Percentiles rank a stretch among this genome's conserved stretches.
phyloP scores from a whole-genome alignment of 345 rosid species.

The Ceriops zippeliana region DNA sequence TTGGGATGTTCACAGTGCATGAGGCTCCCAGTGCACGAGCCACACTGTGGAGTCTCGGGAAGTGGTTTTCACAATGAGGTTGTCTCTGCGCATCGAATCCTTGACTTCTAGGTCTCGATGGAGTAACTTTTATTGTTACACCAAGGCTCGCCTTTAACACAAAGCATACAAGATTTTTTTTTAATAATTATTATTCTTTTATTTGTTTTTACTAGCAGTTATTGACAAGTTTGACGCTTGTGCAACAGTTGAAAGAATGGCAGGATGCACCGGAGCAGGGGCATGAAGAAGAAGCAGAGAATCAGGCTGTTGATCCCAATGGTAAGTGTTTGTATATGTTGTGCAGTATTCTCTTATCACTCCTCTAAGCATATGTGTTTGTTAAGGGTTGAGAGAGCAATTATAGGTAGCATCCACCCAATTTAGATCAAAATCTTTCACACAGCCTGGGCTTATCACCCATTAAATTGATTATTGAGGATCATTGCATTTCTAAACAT shows the following conservation, averaged over 20 bases:
- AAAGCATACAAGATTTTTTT: too few species aligned
- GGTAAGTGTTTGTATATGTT: constrained; percentile 29
- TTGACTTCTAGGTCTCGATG: too few species aligned
- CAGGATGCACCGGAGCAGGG: constrained; percentile 46
- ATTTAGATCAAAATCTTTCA: not conserved
- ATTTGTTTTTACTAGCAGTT: constrained; percentile 4
- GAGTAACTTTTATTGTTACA: not conserved
- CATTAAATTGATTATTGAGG: not conserved
- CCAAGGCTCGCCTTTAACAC: not conserved
- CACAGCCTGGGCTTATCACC: not conserved
- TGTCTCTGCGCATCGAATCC: too few species aligned
- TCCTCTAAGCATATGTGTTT: not conserved
- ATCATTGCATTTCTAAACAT: too few species aligned
- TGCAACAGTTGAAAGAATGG: constrained; percentile 42
- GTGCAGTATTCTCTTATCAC: not conserved
- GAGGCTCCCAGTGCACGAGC: too few species aligned
- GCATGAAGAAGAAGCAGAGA: constrained; percentile 24
- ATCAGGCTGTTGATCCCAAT: constrained; percentile 32
- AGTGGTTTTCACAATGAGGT: too few species aligned
- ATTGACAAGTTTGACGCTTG: constrained; percentile 20
- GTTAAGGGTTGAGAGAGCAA: not conserved
- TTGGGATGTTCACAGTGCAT: too few species aligned
- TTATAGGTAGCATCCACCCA: not conserved
- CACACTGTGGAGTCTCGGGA: too few species aligned
- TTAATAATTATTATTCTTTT: not conserved